Percentiles rank a stretch among this genome's conserved stretches.
Evolutionary conservation across 257 asterid genomes (phyloP).

Genomic region (Nicotiana noctiflora): DNA sequence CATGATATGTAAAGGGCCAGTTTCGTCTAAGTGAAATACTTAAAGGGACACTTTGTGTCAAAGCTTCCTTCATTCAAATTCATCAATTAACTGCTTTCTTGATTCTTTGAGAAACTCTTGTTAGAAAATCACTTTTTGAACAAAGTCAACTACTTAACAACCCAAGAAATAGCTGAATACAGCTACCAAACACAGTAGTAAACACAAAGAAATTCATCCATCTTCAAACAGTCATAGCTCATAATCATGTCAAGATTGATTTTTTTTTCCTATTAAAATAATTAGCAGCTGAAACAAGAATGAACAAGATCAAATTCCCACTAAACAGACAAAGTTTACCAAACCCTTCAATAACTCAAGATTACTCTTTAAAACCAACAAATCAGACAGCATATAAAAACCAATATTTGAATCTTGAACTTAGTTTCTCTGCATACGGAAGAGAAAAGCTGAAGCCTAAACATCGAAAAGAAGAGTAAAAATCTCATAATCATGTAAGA

Average conservation of each 20-base stretch:
- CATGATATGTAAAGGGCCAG: too few relatives aligned
- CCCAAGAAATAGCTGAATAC: too few relatives aligned
- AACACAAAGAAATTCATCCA: neutral
- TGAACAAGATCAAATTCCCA: neutral
- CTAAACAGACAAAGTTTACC: neutral
- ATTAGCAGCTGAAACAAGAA: neutral
- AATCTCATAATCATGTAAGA: neutral
- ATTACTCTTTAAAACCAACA: too few relatives aligned
- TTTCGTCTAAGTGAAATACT: too few relatives aligned
- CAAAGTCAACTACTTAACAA: too few relatives aligned
- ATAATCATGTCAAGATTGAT: neutral
- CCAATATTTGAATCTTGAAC: neutral
- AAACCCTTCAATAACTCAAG: neutral
- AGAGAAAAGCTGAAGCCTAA: neutral
- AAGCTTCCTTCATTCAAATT: neutral
- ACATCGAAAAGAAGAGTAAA: neutral
- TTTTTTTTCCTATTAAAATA: neutral
- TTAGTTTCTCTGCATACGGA: neutral
- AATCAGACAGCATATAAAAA: neutral
- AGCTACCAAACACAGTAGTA: neutral
- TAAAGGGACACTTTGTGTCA: too few relatives aligned
- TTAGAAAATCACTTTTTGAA: neutral
- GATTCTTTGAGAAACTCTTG: neutral
- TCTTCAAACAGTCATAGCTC: neutral
- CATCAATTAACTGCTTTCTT: neutral